Evolutionary conservation across 352 stramenopile species (phyloP).

Genomic region (Phytophthora palmivora): DNA sequence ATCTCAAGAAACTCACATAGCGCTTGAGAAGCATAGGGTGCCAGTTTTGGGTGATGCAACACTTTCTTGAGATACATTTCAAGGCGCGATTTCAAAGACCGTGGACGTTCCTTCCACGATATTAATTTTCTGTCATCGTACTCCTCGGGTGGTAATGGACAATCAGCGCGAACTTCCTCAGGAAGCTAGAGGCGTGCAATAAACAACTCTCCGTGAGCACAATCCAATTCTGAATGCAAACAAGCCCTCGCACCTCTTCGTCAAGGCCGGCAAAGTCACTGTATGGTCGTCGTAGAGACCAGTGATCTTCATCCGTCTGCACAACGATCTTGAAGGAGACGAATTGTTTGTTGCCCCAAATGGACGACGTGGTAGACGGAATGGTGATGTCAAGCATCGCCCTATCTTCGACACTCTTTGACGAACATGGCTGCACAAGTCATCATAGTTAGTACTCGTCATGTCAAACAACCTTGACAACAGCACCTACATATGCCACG

Average conservation of each 20-base stretch:
- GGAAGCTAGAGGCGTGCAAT: constrained; percentile 37
- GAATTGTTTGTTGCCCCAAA: constrained; percentile 78
- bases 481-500: constrained; percentile 22
- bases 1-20: constrained; percentile 83
- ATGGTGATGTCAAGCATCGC: constrained; percentile 65
- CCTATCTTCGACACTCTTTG: constrained; percentile 23
- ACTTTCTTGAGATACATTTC: constrained; percentile 69
- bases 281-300: constrained; percentile 71
- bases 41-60: constrained; percentile 54
- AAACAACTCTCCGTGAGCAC: not conserved
- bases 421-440: constrained; percentile 31
- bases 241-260: constrained; percentile 41
- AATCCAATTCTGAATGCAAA: not conserved
- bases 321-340: constrained; percentile 82
- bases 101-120: constrained; percentile 66
- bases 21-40: constrained; percentile 59
- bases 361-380: constrained; percentile 65
- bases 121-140: constrained; percentile 47
- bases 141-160: constrained; percentile 57
- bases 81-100: constrained; percentile 71
- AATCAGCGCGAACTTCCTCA: constrained; percentile 49
- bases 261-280: constrained; percentile 70
- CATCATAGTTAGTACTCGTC: constrained; percentile 4
- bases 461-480: not conserved
- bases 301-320: constrained; percentile 71